Evolutionary conservation across 2,329 filamentous ascomycete species (phyloP).

Genomic region (Penicillium sp.): DNA sequence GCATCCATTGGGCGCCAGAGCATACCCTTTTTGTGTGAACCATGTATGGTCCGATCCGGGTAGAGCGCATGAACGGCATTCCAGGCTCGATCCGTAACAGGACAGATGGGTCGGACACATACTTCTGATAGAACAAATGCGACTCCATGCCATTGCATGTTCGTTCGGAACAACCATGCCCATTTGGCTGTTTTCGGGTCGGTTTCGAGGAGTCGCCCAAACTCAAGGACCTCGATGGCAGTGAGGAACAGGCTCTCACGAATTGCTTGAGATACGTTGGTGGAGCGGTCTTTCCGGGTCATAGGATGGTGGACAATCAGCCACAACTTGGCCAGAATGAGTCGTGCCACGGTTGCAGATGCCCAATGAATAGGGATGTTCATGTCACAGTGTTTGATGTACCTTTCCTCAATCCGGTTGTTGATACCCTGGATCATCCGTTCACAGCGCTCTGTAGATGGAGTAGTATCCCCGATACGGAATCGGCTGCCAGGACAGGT

Average conservation of each 20-base stretch:
- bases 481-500: conserved; percentile 30
- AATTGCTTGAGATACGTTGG: conserved; percentile 60
- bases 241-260: conserved; percentile 70
- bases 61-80: conserved; percentile 53
- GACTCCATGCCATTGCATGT: conserved; percentile 66
- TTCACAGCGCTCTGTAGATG: conserved; percentile 38
- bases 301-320: conserved; percentile 74
- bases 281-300: conserved; percentile 58
- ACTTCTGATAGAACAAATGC: conserved; percentile 63
- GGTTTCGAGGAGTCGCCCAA: conserved; percentile 64
- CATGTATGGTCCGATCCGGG: conserved; percentile 34
- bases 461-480: conserved; percentile 12
- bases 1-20: conserved; percentile 65
- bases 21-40: conserved; percentile 52
- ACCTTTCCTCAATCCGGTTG: conserved; percentile 56
- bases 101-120: conserved; percentile 57
- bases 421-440: conserved; percentile 54
- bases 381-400: conserved; percentile 54
- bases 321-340: conserved; percentile 77
- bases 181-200: conserved; percentile 63
- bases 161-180: conserved; percentile 65
- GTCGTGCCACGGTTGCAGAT: conserved; percentile 64
- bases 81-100: conserved; percentile 62
- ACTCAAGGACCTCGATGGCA: conserved; percentile 73
- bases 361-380: conserved; percentile 64